Evolutionary conservation across 1,284 basidiomycete species (phyloP), one percentile per base, ranked within the genome.

Genomic region (Cutaneotrichosporon dermatis): DNA sequence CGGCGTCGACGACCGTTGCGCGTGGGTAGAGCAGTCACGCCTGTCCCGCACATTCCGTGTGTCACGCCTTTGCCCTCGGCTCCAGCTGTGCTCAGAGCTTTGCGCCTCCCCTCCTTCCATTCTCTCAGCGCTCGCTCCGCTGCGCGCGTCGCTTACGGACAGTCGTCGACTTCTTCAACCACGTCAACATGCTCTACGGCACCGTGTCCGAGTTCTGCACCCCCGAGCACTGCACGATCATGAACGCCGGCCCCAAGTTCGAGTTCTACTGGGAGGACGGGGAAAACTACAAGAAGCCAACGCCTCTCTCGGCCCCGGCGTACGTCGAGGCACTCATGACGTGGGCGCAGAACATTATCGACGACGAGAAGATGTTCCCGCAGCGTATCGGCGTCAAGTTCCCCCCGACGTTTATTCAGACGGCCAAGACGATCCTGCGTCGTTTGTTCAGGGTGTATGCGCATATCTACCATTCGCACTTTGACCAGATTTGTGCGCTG

Each of bases 211-310:
- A 97, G 78, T 97, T 97, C 73, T 97, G 93, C 76, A 95, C 90
- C n/a, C 83, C 88, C 13, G 85, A 91, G 72, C 90, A 95, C 88
- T 99, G 96, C 75, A 92, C 93, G 6, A 89, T 97, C 67, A 99
- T 99, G 96, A 96, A 93, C 72, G 95, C 96, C 6, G 96, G 96
- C 9, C 92, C 94, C 66, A 86, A 95, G 88, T 95, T 92, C 76
- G 96, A 99, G 77, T 99, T 98, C 78, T 86, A 97, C 36, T 99
- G 96, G 95, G 95, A 99, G 77, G 96, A 98, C 71, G 92, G 92
- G 13, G 83, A 86, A 56, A 88, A 85, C 65, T 95, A 88, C 83
- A 93, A 90, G 79, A 87, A 87, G 63, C 92, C 92, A n/a, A 92
- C 92, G 4, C 94, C 94, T 73, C 84, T 97, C 25, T 86, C 90